These are phyloP conservation scores for Allium sativum DNA, from an alignment of 106 monocot species.

Conservation along the genomic window DNA sequence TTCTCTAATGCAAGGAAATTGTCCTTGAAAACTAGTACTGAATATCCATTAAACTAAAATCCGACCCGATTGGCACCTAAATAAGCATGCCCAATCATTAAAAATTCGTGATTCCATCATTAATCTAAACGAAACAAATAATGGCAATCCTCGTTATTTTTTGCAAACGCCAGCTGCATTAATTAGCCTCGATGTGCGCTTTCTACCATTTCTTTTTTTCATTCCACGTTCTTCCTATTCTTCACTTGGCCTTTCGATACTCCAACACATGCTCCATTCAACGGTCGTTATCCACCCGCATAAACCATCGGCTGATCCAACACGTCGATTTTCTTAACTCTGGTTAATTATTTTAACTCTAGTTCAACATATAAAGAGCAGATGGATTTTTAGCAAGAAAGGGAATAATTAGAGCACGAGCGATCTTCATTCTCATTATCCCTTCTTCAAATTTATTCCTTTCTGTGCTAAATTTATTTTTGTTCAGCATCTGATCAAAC, in stretches of 20 bases:
- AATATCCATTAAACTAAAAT: too few species aligned
- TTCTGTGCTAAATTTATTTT: conserved; percentile 2
- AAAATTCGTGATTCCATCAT: background rate
- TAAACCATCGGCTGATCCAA: background rate
- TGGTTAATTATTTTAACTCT: conserved; percentile 1
- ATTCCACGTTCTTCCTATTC: background rate
- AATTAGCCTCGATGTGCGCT: background rate
- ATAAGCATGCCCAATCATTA: conserved; percentile 2
- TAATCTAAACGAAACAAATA: background rate
- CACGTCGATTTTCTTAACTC: background rate
- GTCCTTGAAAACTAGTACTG: too few species aligned
- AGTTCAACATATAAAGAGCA: background rate
- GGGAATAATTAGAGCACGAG: background rate
- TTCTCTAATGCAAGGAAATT: too few species aligned
- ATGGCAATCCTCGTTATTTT: background rate
- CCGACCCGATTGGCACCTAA: too few species aligned
- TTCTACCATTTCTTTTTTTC: background rate
- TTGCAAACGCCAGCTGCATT: background rate
- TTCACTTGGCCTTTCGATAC: too few species aligned
- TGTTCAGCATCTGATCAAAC: background rate
- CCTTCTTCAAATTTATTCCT: background rate
- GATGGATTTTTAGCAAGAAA: background rate
- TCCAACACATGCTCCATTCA: background rate
- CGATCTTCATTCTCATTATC: conserved; percentile 4
- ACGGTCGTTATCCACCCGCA: background rate